These are phyloP conservation scores for Yamadazyma spencermartinsiae DNA, from an alignment of 1,139 yeast species.

Conservation along the genomic window DNA sequence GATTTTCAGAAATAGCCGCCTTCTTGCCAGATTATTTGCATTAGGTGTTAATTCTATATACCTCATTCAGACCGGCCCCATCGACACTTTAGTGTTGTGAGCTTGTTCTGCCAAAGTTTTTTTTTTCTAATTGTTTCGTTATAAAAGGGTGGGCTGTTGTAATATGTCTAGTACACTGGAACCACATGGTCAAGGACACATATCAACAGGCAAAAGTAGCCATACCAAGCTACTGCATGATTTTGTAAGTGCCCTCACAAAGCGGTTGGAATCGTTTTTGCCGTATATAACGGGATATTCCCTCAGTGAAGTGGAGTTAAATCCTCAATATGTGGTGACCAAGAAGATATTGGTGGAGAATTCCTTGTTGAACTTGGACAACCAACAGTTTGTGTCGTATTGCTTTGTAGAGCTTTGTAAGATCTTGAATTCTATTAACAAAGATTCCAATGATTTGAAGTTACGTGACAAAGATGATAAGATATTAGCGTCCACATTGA, in stretches of 20 bases:
- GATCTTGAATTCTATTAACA: slow-evolving; percentile 23
- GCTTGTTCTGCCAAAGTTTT: no score
- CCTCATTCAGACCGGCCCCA: no score
- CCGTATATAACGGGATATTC: slow-evolving; percentile 43
- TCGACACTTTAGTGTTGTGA: no score
- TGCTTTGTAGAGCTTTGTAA: slow-evolving; percentile 24
- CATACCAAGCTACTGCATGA: slow-evolving; percentile 9
- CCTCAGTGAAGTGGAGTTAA: slow-evolving; percentile 45
- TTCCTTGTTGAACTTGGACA: slow-evolving; percentile 9
- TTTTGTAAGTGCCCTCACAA: slow-evolving; percentile 23
- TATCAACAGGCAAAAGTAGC: no score
- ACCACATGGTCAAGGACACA: no score
- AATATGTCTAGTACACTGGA: no score
- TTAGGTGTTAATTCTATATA: no score
- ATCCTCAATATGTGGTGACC: slow-evolving; percentile 40
- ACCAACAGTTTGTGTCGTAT: not conserved
- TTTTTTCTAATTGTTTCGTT: no score
- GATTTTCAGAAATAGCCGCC: no score
- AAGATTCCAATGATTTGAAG: slow-evolving; percentile 27
- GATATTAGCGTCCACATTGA: slow-evolving; percentile 32
- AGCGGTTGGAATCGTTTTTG: slow-evolving; percentile 35
- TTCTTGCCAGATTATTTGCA: no score
- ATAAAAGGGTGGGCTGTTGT: no score
- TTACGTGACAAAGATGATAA: slow-evolving; percentile 35
- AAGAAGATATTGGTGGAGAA: slow-evolving; percentile 30